Base-by-base conservation (phyloP, 129 eudicot species). In the Saposhnikovia divaricata region DNA sequence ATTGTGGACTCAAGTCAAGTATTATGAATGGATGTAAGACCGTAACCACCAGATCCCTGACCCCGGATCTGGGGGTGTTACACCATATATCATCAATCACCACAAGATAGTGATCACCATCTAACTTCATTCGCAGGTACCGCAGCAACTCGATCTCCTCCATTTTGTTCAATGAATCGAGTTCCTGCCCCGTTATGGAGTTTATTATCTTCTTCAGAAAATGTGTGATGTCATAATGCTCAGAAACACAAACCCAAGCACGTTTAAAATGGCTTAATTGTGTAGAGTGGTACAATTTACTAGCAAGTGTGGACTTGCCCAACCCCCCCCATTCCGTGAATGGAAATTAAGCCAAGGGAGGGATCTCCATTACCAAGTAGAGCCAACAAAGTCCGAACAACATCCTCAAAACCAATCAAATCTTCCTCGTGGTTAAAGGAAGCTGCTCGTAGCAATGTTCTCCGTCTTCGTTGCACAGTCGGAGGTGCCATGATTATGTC, bases 181-280 rank as follows among this genome's bases (percentile, higher is more conserved):
- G n/a, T n/a, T n/a, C n/a, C n/a, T n/a, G n/a, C n/a, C n/a, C n/a
- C n/a, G n/a, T n/a, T n/a, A n/a, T n/a, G n/a, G n/a, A n/a, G n/a
- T n/a, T n/a, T n/a, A n/a, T n/a, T n/a, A n/a, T n/a, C n/a, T n/a
- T n/a, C n/a, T n/a, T n/a, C n/a, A n/a, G n/a, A n/a, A n/a, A n/a
- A n/a, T n/a, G n/a, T n/a, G n/a, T n/a, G n/a, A n/a, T n/a, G n/a
- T n/a, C n/a, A n/a, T n/a, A n/a, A n/a, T n/a, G n/a, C n/a, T n/a
- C n/a, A n/a, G n/a, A n/a, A n/a, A n/a, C n/a, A n/a, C 37, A 73
- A 14, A 61, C 51, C 79, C 83, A 73, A 8, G 79, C 83, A 18
- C 83, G 78, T 34, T 10, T 8, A n/a, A 80, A 72, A 9, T 74
- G 55, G 12, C 59, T 28, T 1, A 34, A 8, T 13, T 5, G 19